Base-by-base conservation (phyloP, 2,329 filamentous ascomycete genomes). In the Ophiosphaerella herpotricha region DNA sequence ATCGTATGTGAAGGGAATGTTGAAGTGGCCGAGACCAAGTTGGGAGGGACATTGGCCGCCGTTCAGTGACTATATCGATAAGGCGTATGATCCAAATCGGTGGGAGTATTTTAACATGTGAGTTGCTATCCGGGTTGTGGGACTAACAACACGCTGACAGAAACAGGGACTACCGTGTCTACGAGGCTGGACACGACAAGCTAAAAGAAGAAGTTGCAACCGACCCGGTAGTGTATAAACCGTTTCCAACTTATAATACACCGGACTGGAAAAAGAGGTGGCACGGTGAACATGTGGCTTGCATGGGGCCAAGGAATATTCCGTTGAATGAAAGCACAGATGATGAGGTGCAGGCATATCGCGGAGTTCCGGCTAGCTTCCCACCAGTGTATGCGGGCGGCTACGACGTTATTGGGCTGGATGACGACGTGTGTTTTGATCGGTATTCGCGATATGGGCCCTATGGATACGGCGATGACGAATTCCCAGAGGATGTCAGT, bases 211-310 rank as follows among this genome's bases (percentile, higher is more conserved):
- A 54, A 3, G 52, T 55, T 8, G 61, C 63, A 9, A 55, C 64
- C n/a, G 54, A 69, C 42, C 81, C 84, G 1, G 76, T 82, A 46
- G 76, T 81, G 16, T 90, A 89, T 71, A 80, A 86, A 50, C 89
- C 89, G 0, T 91, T 91, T 56, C 88, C 88, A 0, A 75, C 82
- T 13, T 90, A 91, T 74, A 87, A 89, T 63, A 81, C 79, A 43
- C 74, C 77, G 3, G 71, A 77, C 12, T 91, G 86, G 86, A 81
- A 77, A 60, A 73, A 75, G 40, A 69, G 74, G 26, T 81, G 81
- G 56, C 77, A 80, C 40, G 87, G 85, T 13, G 70, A 80, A 46
- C 84, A 87, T 61, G 78, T 84, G 5, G 72, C 85, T 2, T 92
- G 89, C 68, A 75, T 82, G 43, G 88, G 88, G 1, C 84, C 87